These are phyloP conservation scores for Reticulascus tulasneorum DNA, from an alignment of 2,329 filamentous ascomycete species.

Conservation along the genomic window DNA sequence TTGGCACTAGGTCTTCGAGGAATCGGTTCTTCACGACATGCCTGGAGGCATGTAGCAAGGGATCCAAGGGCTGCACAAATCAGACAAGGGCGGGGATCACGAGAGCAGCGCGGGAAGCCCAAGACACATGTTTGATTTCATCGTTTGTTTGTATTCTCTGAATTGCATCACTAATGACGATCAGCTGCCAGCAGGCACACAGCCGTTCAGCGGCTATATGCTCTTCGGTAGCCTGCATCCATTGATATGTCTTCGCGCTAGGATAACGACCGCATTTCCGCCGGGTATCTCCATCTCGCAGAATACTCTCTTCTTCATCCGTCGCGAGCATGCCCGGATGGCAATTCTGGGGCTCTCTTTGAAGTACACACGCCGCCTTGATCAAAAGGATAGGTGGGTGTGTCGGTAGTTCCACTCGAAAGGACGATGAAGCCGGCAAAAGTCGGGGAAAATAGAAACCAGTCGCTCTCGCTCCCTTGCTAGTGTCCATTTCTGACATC, in stretches of 20 bases:
- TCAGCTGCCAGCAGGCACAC: constrained; percentile 2
- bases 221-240: constrained; percentile 1
- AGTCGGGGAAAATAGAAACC: constrained; percentile 6
- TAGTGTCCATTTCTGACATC: neutral
- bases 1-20: no score
- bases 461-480: constrained; percentile 5
- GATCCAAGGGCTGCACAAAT: no score
- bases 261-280: neutral
- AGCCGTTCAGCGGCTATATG: no score
- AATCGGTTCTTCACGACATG: no score
- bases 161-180: constrained; percentile 10
- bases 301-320: constrained; percentile 3
- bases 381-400: constrained; percentile 3
- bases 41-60: no score
- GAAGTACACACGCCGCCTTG: constrained; percentile 7
- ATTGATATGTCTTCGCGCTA: constrained; percentile 1
- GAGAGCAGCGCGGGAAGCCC: no score
- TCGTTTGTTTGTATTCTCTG: constrained; percentile 14
- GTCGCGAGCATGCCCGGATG: constrained; percentile 7
- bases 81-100: no score
- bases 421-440: constrained; percentile 3
- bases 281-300: constrained; percentile 3
- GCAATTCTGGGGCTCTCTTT: neutral
- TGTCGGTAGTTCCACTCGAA: neutral
- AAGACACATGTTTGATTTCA: no score